A percentile compares a stretch with the other conserved stretches of the same genome.
phyloP scores from a whole-genome alignment of 208 protist genomes.

The Leptomonas seymouri region DNA sequence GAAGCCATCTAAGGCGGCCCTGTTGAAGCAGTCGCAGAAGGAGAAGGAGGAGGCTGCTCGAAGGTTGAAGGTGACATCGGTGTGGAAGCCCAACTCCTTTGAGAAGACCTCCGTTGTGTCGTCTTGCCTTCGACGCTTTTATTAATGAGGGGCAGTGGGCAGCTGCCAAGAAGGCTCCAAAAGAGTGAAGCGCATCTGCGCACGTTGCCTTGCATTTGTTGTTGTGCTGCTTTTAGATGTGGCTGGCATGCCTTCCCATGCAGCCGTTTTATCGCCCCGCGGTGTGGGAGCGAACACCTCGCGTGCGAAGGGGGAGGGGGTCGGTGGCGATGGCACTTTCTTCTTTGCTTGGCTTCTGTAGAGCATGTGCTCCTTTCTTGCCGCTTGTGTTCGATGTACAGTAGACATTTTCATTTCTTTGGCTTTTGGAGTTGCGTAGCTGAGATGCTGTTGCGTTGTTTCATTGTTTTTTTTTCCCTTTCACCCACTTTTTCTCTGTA shows the following conservation, averaged over 20 bases:
- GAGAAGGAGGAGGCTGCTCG: slow-evolving; percentile 35
- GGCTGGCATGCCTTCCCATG: too few relatives aligned
- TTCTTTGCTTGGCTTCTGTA: background rate
- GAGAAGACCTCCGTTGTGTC: slow-evolving; percentile 73
- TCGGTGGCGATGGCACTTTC: background rate
- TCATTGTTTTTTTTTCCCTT: slow-evolving; percentile 7
- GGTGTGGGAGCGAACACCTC: too few relatives aligned
- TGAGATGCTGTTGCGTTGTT: too few relatives aligned
- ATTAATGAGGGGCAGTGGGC: slow-evolving; percentile 39
- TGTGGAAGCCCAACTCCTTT: slow-evolving; percentile 86
- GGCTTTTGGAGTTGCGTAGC: too few relatives aligned
- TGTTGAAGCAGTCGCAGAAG: slow-evolving; percentile 32
- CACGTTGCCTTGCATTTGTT: too few relatives aligned
- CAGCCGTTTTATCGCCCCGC: too few relatives aligned
- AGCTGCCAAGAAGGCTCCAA: too few relatives aligned
- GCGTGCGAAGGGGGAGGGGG: too few relatives aligned
- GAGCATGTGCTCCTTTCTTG: too few relatives aligned
- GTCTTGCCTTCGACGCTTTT: slow-evolving; percentile 83
- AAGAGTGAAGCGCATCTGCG: background rate
- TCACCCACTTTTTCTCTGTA: background rate
- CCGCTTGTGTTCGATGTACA: background rate
- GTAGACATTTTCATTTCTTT: background rate
- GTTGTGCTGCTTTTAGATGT: too few relatives aligned
- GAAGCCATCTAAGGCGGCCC: slow-evolving; percentile 31
- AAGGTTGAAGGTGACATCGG: slow-evolving; percentile 35